Evolutionary conservation across 78 protist genomes (phyloP), one percentile per base, ranked within the genome.

Genomic region (Dictyostelium capitatum): DNA sequence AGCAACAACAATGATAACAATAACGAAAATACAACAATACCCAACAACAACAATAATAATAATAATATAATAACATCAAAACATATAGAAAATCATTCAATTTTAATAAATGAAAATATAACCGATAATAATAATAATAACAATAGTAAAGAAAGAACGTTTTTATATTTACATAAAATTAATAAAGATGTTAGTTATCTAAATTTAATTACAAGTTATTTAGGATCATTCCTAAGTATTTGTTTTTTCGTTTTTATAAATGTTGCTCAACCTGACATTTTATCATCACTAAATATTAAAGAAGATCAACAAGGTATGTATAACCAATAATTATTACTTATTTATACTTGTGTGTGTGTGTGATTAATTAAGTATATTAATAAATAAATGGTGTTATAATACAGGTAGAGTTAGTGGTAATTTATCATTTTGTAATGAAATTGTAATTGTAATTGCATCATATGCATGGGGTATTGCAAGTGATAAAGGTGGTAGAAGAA

Each of bases 181-280:
- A 77, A 77, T 77, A 30, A 77, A 14, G 79, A 62, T 48, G 79
- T 87, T 37, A 51, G 83, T 12, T 64, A 77, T 19, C 19, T 23
- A 25, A 87, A 87, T 67, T n/a, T 87, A 6, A 25, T 87, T 2
- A 82, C 79, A 28, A 87, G 92, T 43, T 87, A 87, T 87, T 3
- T 87, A 8, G 92, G 78, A 2, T 77, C 84, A 15, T 87, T 87
- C 23, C 83, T 87, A 11, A 77, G 84, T 64, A 87, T 87, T 46
- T 87, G 92, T 67, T 87, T 87, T 50, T 77, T 87, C 77, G 92
- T 87, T 14, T 87, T 87, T 46, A 87, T 87, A 11, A 87, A 87
- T 87, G 92, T 87, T 3, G 92, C 92, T 9, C 92, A 87, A 64
- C 92, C 92, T 1, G 25, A 57, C 32, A 77, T 87, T 32, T 32